Evolutionary conservation across 78 protist species (phyloP).

Genomic region (Planoprotostelium fungivorum): DNA sequence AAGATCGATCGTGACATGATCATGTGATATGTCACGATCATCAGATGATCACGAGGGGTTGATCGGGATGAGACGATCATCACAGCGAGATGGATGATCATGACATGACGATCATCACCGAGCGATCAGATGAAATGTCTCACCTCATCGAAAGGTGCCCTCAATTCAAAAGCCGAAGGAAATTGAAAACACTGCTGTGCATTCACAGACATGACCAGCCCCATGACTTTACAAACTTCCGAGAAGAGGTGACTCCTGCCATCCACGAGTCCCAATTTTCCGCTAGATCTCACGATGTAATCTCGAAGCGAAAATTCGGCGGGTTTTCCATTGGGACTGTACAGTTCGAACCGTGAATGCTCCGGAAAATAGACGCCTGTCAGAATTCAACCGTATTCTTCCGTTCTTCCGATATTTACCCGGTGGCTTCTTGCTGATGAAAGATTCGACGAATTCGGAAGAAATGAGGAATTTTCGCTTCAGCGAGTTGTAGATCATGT

Average conservation of each 20-base stretch:
- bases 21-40: too few relatives aligned
- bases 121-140: too few relatives aligned
- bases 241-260: background rate
- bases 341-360: background rate
- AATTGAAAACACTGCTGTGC: background rate
- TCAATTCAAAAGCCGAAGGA: background rate
- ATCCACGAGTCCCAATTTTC: background rate
- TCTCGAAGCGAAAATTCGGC: background rate
- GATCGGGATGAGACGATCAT: too few relatives aligned
- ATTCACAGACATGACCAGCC: background rate
- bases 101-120: too few relatives aligned
- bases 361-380: background rate
- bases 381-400: background rate
- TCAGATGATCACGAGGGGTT: too few relatives aligned
- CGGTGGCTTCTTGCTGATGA: background rate
- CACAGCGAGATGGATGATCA: too few relatives aligned
- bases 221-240: background rate
- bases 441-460: background rate
- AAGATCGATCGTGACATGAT: too few relatives aligned
- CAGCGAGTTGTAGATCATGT: background rate
- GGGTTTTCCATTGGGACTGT: background rate
- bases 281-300: background rate
- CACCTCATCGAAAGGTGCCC: background rate
- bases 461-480: background rate
- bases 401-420: background rate